A percentile compares a stretch with the other conserved stretches of the same genome.
Evolutionary conservation across 306 rosid species (phyloP).

Genomic region (Corylus avellana): DNA sequence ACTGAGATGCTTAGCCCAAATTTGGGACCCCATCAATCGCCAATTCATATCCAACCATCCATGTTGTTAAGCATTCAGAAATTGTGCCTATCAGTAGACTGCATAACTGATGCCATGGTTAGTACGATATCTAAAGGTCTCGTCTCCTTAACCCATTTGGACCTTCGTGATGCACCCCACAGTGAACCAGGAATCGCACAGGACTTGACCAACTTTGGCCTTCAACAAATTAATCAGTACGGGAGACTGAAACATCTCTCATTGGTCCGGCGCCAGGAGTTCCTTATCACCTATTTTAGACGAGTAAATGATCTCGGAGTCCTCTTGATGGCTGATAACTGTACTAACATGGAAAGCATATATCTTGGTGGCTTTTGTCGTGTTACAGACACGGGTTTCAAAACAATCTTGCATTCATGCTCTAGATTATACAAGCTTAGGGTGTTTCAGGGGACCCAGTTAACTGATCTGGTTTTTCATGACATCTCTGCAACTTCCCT

Average conservation of each 20-base stretch:
- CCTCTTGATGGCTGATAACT: slow-evolving; percentile 89
- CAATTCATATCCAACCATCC: slow-evolving; percentile 46
- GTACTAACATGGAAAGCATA: slow-evolving; percentile 81
- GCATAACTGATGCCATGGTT: slow-evolving; percentile 85
- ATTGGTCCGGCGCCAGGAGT: slow-evolving; percentile 84
- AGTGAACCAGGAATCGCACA: slow-evolving; percentile 72
- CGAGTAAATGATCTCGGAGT: slow-evolving; percentile 89
- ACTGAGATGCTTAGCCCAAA: slow-evolving; percentile 81
- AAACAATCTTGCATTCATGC: slow-evolving; percentile 87
- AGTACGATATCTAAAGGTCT: slow-evolving; percentile 71
- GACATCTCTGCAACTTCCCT: slow-evolving; percentile 94
- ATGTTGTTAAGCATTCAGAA: slow-evolving; percentile 76
- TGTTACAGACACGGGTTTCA: slow-evolving; percentile 95
- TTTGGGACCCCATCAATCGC: slow-evolving; percentile 48
- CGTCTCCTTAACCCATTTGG: slow-evolving; percentile 67
- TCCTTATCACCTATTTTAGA: slow-evolving; percentile 59
- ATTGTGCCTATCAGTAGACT: slow-evolving; percentile 82
- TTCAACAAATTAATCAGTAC: slow-evolving; percentile 82
- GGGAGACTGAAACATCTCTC: slow-evolving; percentile 84
- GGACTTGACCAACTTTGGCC: slow-evolving; percentile 87
- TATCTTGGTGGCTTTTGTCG: slow-evolving; percentile 94
- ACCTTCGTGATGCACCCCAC: slow-evolving; percentile 88
- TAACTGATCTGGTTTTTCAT: slow-evolving; percentile 86
- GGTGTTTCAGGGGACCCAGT: slow-evolving; percentile 89
- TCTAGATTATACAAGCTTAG: slow-evolving; percentile 71